Conservation (phyloP, 2,329 filamentous ascomycete species). For the Thelonectria blattea region DNA sequence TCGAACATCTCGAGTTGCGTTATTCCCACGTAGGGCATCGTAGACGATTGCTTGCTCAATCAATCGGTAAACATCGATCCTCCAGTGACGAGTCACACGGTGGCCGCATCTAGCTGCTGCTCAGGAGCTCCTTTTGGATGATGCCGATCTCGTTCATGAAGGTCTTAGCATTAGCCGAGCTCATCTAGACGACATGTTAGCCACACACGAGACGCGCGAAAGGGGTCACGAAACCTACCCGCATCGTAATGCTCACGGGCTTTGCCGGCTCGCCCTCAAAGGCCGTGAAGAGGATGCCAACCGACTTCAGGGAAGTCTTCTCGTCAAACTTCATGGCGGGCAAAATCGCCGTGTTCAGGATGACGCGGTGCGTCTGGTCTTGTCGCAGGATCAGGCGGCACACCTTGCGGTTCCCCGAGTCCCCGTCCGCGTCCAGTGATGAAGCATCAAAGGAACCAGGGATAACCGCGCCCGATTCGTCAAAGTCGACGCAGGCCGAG, state of each 20-base stretch:
- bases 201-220: not conserved
- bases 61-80: slow-evolving; percentile 19
- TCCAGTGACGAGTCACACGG: slow-evolving; percentile 12
- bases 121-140: slow-evolving; percentile 58
- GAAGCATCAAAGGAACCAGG: slow-evolving; percentile 63
- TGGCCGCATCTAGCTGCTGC: slow-evolving; percentile 40
- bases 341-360: slow-evolving; percentile 83
- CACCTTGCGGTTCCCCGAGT: slow-evolving; percentile 49
- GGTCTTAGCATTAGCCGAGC: slow-evolving; percentile 56
- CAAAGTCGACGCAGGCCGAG: slow-evolving; percentile 60
- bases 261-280: slow-evolving; percentile 62
- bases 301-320: slow-evolving; percentile 73
- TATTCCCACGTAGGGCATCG: slow-evolving; percentile 13
- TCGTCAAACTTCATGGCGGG: slow-evolving; percentile 82
- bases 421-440: slow-evolving; percentile 53
- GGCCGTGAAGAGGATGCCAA: slow-evolving; percentile 71
- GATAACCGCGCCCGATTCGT: slow-evolving; percentile 57
- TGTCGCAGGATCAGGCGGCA: slow-evolving; percentile 88
- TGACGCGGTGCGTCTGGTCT: slow-evolving; percentile 84
- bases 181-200: slow-evolving; percentile 52
- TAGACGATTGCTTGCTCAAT: slow-evolving; percentile 13
- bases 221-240: slow-evolving; percentile 51
- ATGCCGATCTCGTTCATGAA: slow-evolving; percentile 57
- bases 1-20: slow-evolving; percentile 14
- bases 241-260: slow-evolving; percentile 65